These are phyloP conservation scores for Hansenula sp. DNA, from an alignment of 1,139 yeast species.

Conservation along the genomic window DNA sequence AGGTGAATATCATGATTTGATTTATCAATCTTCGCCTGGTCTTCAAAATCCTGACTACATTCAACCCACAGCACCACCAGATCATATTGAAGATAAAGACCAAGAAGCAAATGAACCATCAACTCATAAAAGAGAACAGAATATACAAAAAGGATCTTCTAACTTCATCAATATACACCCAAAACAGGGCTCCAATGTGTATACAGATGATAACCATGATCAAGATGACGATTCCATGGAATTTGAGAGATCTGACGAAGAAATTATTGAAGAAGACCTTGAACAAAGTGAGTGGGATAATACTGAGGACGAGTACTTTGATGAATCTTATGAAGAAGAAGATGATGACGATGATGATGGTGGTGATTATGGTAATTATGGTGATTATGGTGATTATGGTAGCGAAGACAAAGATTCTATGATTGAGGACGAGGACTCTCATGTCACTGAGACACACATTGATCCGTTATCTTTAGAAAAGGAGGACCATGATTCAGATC, in stretches of 20 bases:
- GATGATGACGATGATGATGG: neutral
- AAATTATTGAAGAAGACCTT: neutral
- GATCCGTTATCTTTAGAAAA: neutral
- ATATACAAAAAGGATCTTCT: neutral
- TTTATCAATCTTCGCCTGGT: neutral
- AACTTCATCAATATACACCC: neutral
- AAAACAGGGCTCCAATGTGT: neutral
- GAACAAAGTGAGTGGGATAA: neutral
- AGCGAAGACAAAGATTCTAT: neutral
- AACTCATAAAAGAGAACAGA: neutral
- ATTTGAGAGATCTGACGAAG: neutral
- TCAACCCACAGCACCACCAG: neutral
- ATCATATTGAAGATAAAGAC: neutral
- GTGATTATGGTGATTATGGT: neutral
- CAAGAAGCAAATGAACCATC: neutral
- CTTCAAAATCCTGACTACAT: neutral
- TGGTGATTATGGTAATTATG: neutral
- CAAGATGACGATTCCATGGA: neutral
- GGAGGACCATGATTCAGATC: neutral
- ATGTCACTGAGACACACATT: neutral
- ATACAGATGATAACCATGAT: neutral
- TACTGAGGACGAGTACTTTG: neutral
- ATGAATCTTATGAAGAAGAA: neutral
- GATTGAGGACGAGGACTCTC: neutral
- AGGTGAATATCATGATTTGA: slow-evolving; percentile 1